phyloP scores from a whole-genome alignment of 1,284 basidiomycete species.

The Sporisorium graminicola region DNA sequence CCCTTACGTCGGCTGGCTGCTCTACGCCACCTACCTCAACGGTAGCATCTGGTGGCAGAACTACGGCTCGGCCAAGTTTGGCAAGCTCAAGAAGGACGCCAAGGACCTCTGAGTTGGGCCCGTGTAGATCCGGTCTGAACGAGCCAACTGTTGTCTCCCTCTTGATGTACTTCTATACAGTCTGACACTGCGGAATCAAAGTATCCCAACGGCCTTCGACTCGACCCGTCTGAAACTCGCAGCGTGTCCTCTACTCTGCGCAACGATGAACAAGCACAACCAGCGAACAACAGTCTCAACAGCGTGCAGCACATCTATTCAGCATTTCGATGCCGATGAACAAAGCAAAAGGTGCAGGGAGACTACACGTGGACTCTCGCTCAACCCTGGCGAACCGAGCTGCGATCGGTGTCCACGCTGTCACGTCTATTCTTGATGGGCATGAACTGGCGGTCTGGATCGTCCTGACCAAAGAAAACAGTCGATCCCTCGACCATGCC shows the following conservation, averaged over 20 bases:
- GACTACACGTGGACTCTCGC: background rate
- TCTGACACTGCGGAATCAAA: background rate
- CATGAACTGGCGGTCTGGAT: constrained; percentile 60
- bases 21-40: constrained; percentile 80
- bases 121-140: background rate
- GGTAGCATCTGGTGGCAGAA: constrained; percentile 75
- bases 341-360: background rate
- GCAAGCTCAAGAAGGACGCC: constrained; percentile 55
- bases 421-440: constrained; percentile 55
- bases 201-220: background rate
- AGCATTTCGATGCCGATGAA: background rate
- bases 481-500: constrained; percentile 65
- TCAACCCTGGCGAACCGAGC: constrained; percentile 41
- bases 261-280: too few relatives aligned
- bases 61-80: constrained; percentile 51
- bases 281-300: too few relatives aligned
- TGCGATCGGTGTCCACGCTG: constrained; percentile 49
- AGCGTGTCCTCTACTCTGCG: too few relatives aligned
- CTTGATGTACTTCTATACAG: constrained; percentile 6
- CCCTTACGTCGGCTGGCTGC: constrained; percentile 73
- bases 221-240: too few relatives aligned
- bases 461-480: constrained; percentile 64
- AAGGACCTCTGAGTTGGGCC: constrained; percentile 43
- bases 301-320: background rate
- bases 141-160: background rate